Evolutionary conservation across 2,329 filamentous ascomycete species (phyloP).

Genomic region (Raffaelea arxii): DNA sequence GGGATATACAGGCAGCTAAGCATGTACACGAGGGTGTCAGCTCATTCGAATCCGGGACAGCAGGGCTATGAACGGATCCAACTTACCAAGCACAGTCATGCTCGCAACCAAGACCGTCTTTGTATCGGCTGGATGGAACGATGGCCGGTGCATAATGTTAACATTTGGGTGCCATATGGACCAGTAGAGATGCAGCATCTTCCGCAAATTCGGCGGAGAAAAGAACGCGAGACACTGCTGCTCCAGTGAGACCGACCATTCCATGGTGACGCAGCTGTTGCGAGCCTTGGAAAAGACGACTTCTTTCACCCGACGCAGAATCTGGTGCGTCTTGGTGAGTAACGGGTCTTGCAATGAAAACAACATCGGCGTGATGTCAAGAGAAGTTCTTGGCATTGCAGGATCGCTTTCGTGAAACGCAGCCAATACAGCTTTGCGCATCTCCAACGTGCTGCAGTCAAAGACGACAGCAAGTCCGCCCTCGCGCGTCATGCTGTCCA

Average conservation of each 20-base stretch:
- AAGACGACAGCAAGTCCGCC: constrained; percentile 2
- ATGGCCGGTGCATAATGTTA: constrained; percentile 4
- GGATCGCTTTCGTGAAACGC: background rate
- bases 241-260: constrained; percentile 2
- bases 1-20: constrained; percentile 1
- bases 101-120: constrained; percentile 1
- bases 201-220: constrained; percentile 3
- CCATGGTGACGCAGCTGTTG: constrained; percentile 6
- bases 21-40: too few species aligned
- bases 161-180: constrained; percentile 5
- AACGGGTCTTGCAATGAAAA: background rate
- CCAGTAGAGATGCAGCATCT: constrained; percentile 5
- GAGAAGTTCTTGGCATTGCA: too few species aligned
- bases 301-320: constrained; percentile 1
- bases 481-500: constrained; percentile 2
- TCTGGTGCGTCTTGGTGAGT: constrained; percentile 4
- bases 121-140: background rate
- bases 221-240: constrained; percentile 4
- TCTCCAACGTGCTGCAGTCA: background rate
- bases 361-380: too few species aligned
- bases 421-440: background rate
- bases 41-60: background rate
- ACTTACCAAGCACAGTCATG: constrained; percentile 3
- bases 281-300: constrained; percentile 1
- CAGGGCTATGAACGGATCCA: background rate